phyloP scores from a whole-genome alignment of 257 asterid genomes.

The Solanum tacnaense region DNA sequence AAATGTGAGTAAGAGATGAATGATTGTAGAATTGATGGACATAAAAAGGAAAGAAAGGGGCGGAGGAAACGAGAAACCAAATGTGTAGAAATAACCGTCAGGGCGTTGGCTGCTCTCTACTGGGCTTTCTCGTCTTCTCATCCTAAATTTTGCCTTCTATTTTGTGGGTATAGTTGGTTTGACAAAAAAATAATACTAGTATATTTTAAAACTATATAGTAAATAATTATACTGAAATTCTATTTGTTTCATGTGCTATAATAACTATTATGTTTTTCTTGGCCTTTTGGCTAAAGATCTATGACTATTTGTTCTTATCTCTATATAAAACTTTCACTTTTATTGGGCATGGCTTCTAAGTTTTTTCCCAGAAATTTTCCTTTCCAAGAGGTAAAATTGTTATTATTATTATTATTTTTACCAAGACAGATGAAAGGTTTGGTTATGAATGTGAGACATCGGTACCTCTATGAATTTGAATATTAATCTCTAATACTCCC shows the following conservation, averaged over 20 bases:
- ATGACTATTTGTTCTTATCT: not conserved
- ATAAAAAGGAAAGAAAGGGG: slow-evolving; percentile 6
- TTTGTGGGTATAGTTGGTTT: not conserved
- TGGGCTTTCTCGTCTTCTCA: not conserved
- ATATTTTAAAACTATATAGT: not conserved
- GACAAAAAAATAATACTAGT: too few relatives aligned
- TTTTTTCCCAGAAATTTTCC: too few relatives aligned
- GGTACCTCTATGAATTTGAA: not conserved
- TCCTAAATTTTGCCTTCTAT: not conserved
- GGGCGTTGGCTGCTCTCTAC: slow-evolving; percentile 8
- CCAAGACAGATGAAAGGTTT: not conserved
- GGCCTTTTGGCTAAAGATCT: not conserved
- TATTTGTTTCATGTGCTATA: not conserved
- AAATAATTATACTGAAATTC: not conserved
- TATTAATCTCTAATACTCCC: too few relatives aligned
- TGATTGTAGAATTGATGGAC: not conserved
- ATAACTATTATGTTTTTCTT: not conserved
- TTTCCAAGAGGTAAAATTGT: too few relatives aligned
- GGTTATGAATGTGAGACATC: not conserved
- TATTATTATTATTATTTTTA: too few relatives aligned
- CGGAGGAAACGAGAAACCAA: slow-evolving; percentile 35
- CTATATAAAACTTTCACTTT: not conserved
- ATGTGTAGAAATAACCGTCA: slow-evolving; percentile 43
- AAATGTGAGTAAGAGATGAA: not conserved
- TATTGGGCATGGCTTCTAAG: not conserved